phyloP scores from a whole-genome alignment of 805 yeast species.

The Lachancea lanzarotensis region DNA sequence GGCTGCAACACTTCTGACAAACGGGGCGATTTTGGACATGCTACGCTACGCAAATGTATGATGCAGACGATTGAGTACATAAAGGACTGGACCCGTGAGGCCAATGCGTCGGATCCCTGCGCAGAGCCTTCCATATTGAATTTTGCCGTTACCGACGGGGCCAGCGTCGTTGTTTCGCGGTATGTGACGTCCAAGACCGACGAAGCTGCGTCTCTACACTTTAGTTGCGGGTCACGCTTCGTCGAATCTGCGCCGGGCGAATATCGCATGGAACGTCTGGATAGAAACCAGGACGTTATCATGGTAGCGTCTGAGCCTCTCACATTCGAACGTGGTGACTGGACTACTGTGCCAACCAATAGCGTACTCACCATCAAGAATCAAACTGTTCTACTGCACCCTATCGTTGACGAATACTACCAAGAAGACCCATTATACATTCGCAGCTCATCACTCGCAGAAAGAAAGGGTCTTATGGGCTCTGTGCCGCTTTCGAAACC shows the following conservation, averaged over 20 bases:
- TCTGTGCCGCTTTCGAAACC: slow-evolving; percentile 67
- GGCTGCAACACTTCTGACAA: slow-evolving; percentile 63
- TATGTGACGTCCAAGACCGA: slow-evolving; percentile 85
- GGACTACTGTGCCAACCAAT: slow-evolving; percentile 96
- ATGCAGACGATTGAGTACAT: slow-evolving; percentile 66
- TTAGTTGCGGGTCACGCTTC: slow-evolving; percentile 88
- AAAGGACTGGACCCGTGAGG: slow-evolving; percentile 70
- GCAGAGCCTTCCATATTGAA: slow-evolving; percentile 79
- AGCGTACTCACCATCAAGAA: slow-evolving; percentile 73
- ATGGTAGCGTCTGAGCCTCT: slow-evolving; percentile 96
- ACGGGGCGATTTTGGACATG: slow-evolving; percentile 45
- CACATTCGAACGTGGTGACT: slow-evolving; percentile 93
- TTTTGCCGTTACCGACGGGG: slow-evolving; percentile 94
- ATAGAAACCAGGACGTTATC: slow-evolving; percentile 89
- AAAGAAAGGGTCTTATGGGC: slow-evolving; percentile 88
- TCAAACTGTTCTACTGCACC: slow-evolving; percentile 86
- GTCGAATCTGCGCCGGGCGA: slow-evolving; percentile 87
- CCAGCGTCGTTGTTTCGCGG: slow-evolving; percentile 75
- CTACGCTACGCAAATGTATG: slow-evolving; percentile 58
- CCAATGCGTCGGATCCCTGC: slow-evolving; percentile 34
- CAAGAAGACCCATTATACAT: slow-evolving; percentile 59
- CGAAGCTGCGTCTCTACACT: slow-evolving; percentile 94
- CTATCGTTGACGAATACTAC: slow-evolving; percentile 84
- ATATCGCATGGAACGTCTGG: slow-evolving; percentile 88
- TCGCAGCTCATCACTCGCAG: slow-evolving; percentile 77